phyloP scores from a whole-genome alignment of 306 rosid species.

The Malus orientalis region DNA sequence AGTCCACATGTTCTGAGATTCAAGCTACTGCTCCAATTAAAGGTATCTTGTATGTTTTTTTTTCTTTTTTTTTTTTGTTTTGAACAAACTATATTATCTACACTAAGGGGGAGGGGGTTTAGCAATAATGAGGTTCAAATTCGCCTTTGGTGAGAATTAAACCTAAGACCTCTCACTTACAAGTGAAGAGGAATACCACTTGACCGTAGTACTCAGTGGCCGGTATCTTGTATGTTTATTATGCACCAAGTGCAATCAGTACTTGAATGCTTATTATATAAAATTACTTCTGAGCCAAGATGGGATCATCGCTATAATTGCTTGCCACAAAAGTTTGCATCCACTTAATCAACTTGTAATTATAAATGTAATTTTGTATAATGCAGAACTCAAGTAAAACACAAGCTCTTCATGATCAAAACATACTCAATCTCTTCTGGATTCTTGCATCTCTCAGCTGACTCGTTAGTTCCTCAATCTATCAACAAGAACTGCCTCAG shows the following conservation, averaged over 20 bases:
- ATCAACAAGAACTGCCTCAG: constrained; percentile 58
- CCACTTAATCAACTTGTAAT: constrained; percentile 7
- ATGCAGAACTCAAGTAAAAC: constrained; percentile 45
- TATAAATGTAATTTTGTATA: constrained; percentile 6
- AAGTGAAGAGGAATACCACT: too few relatives aligned
- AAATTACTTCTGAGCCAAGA: constrained; percentile 2
- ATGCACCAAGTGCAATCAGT: background rate
- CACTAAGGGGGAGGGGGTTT: too few relatives aligned
- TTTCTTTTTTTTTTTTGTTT: too few relatives aligned
- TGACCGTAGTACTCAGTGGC: too few relatives aligned
- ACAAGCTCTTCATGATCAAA: constrained; percentile 27
- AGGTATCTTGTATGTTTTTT: constrained; percentile 33
- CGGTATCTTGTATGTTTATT: constrained; percentile 29
- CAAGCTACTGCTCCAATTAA: constrained; percentile 29
- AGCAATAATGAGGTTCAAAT: too few relatives aligned
- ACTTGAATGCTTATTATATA: constrained; percentile 8
- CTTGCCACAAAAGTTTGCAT: constrained; percentile 11
- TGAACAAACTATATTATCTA: too few relatives aligned
- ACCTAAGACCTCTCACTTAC: too few relatives aligned
- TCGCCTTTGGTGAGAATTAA: too few relatives aligned
- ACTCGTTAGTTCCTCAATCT: constrained; percentile 65
- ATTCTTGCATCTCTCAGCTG: constrained; percentile 75
- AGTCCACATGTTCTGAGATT: constrained; percentile 23
- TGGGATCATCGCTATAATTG: background rate
- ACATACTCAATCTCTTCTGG: constrained; percentile 82